Evolutionary conservation across 345 rosid genomes (phyloP).

Genomic region (Ailanthus altissimus): DNA sequence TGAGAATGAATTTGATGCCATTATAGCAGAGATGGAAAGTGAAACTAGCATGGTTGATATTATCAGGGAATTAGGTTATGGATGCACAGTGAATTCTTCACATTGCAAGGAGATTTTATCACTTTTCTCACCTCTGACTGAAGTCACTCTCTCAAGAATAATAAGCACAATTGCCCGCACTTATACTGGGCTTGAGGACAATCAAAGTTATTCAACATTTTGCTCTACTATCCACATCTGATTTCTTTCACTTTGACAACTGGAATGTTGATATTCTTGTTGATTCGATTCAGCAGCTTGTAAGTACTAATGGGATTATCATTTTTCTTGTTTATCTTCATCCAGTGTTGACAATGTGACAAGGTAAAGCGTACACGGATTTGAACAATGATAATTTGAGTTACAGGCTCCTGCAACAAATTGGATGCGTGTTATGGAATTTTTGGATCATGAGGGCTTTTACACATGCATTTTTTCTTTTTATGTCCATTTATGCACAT

Average conservation of each 20-base stretch:
- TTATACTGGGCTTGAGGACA: slow-evolving; percentile 36
- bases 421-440: slow-evolving; percentile 38
- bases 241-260: slow-evolving; percentile 26
- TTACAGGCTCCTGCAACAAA: slow-evolving; percentile 40
- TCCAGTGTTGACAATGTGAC: no score
- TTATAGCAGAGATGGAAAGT: slow-evolving; percentile 43
- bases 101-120: slow-evolving; percentile 40
- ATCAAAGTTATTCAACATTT: slow-evolving; percentile 31
- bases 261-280: slow-evolving; percentile 37
- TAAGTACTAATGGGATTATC: no score
- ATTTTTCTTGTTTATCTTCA: no score
- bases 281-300: slow-evolving; percentile 35
- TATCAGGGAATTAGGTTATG: slow-evolving; percentile 44
- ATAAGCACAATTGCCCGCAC: slow-evolving; percentile 33
- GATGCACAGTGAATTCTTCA: slow-evolving; percentile 35
- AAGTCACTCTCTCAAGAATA: slow-evolving; percentile 36
- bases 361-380: not conserved
- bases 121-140: slow-evolving; percentile 34
- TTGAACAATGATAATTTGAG: no score
- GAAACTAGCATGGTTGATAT: slow-evolving; percentile 40
- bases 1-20: slow-evolving; percentile 37
- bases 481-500: slow-evolving; percentile 34
- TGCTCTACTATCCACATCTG: slow-evolving; percentile 32
- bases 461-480: slow-evolving; percentile 35
- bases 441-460: slow-evolving; percentile 43